Evolutionary conservation across 2,329 filamentous ascomycete genomes (phyloP).

Genomic region (Fusarium sp.): DNA sequence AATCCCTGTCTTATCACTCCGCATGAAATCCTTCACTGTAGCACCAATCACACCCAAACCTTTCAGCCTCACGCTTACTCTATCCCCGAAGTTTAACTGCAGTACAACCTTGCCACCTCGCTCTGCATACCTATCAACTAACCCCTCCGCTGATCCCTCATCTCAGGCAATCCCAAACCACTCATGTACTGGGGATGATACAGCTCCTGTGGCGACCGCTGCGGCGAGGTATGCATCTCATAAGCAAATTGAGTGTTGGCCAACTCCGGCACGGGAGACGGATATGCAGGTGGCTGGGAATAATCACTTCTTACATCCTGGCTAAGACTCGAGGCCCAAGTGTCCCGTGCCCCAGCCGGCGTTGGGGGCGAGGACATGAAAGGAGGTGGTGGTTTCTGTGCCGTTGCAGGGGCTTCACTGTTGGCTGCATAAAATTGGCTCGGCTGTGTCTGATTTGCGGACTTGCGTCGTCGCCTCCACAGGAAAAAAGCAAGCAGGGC

Average conservation of each 20-base stretch:
- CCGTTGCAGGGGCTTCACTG: background rate
- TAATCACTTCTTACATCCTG: accelerated
- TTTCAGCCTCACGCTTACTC: background rate
- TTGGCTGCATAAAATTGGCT: background rate
- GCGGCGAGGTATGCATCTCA: background rate
- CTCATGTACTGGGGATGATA: background rate
- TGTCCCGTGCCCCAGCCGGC: background rate
- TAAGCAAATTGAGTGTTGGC: background rate
- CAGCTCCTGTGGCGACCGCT: background rate
- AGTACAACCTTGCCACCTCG: background rate
- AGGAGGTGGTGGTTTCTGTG: background rate
- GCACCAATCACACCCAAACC: background rate
- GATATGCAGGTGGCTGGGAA: background rate
- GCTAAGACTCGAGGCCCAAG: background rate
- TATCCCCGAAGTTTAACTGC: background rate
- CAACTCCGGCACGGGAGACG: background rate
- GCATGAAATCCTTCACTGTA: background rate
- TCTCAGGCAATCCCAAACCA: background rate
- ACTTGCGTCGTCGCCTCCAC: background rate
- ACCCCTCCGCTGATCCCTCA: background rate
- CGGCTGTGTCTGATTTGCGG: background rate
- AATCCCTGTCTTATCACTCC: background rate
- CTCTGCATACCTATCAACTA: background rate
- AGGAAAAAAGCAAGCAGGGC: background rate
- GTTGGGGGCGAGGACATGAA: background rate